Evolutionary conservation across 2,329 filamentous ascomycete genomes (phyloP), one percentile per base, ranked within the genome.

Genomic region (Colletotrichum paranaense): DNA sequence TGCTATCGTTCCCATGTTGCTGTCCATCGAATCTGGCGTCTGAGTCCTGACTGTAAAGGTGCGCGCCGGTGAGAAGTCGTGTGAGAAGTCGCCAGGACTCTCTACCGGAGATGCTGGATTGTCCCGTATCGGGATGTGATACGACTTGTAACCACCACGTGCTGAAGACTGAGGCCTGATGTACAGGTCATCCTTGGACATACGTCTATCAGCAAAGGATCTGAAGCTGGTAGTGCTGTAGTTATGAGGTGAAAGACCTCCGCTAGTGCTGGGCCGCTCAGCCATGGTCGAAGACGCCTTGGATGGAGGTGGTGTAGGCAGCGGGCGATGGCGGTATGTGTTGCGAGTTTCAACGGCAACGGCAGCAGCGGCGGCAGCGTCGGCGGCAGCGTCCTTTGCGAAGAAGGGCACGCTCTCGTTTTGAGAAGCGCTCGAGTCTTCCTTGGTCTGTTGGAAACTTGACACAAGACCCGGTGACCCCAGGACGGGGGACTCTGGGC

Each of bases 101-200:
- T 81, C 79, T 62, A 86, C 83, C 22, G 86, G 84, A 14, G 86
- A 86, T 26, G 84, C 83, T 35, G 82, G 78, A 74, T 84, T 83
- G 65, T 81, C 82, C 73, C 83, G 83, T 74, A 84, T 81, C 30
- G 85, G 82, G 38, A 82, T 79, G 75, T 85, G 84, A 64, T 85
- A 84, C 32, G 83, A 79, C 65, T 78, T 81, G 66, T 84, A 82
- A 59, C 79, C 83, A 62, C 78, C 77, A 70, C 76, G 81, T 59
- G 77, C 77, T 46, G 78, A 77, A 67, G 78, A 77, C 58, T 81
- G 79, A 38, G 80, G 77, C 57, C 74, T 77, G 59, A 82, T 75
- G 58, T 81, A 81, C 62, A 84, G 78, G 70, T 86, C 84, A 77
- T 86, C 84, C 75, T 80, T 86, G 26, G 87, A 88, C 56, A 86